These are phyloP conservation scores for Fermentozyma sake DNA, from an alignment of 1,139 yeast species.

Conservation along the genomic window DNA sequence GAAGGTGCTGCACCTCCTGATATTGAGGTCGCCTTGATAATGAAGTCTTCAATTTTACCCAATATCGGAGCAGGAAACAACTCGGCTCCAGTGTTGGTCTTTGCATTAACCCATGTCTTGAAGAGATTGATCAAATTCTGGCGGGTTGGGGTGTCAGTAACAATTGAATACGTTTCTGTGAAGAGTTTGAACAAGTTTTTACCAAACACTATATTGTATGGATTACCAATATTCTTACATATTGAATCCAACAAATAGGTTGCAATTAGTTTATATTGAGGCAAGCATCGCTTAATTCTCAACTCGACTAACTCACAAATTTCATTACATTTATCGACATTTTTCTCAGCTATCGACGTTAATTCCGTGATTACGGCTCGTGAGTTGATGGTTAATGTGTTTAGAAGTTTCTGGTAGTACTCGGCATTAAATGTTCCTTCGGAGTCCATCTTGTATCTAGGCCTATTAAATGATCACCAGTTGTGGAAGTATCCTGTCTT, in stretches of 20 bases:
- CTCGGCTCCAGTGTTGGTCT: slow-evolving; percentile 31
- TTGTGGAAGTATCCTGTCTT: too few relatives aligned
- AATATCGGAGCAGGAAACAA: slow-evolving; percentile 30
- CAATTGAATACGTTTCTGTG: slow-evolving; percentile 36
- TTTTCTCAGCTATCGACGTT: slow-evolving; percentile 33
- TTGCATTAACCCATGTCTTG: slow-evolving; percentile 36
- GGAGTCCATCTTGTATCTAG: slow-evolving; percentile 1
- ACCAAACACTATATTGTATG: slow-evolving; percentile 38
- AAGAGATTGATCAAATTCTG: slow-evolving; percentile 36
- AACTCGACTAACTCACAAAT: slow-evolving; percentile 32
- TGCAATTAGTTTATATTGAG: slow-evolving; percentile 35
- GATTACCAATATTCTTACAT: slow-evolving; percentile 41
- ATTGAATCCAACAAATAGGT: slow-evolving; percentile 42
- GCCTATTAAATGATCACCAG: too few relatives aligned
- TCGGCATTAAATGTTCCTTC: slow-evolving; percentile 12
- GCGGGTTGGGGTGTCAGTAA: slow-evolving; percentile 35
- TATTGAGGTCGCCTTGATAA: slow-evolving; percentile 39
- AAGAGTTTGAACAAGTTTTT: slow-evolving; percentile 29
- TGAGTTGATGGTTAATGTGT: slow-evolving; percentile 34
- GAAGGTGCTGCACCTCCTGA: too few relatives aligned
- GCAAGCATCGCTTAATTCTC: slow-evolving; percentile 33
- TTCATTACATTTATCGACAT: slow-evolving; percentile 26
- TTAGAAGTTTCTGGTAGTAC: slow-evolving; percentile 27
- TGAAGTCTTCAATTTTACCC: slow-evolving; percentile 34
- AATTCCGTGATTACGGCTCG: slow-evolving; percentile 37